Base-by-base conservation (phyloP, 352 stramenopile species). In the Pythium folliculosum region DNA sequence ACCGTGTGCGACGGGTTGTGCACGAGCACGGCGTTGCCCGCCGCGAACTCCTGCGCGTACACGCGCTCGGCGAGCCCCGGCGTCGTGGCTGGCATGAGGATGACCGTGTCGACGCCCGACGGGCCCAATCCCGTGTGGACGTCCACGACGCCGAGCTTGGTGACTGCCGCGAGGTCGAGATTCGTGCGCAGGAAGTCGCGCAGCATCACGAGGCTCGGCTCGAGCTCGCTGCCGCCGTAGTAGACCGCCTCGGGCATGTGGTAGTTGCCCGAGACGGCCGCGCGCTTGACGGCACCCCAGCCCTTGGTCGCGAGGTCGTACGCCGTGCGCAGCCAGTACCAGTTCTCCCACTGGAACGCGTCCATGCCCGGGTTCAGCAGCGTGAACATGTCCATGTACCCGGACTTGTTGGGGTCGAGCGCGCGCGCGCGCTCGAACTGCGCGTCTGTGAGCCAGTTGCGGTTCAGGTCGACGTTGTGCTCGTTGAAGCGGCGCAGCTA, bases 81-180 rank as follows among this genome's bases (percentile, higher is more conserved):
- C 1, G 37, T 67, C 13, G 76, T 75, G 17, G 45, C 23, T 13
- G 63, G 38, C 63, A 63, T 63, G 21, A 89, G 52, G 53, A 91
- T 75, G 5, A 91, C 65, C 40, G 81, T 91, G 44, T 74, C 67
- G 13, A 69, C 44, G n/a, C 83, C 87, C 27, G 79, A 60, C 13
- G 75, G 60, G 3, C 94, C 95, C 32, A 98, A 76, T 1, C 95
- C 95, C 0, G 95, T 98, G 73, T 98, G 95, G 12, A 98, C 90
- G 71, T 98, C 94, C 59, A 98, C 47, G 8, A 97, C 90, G 5
- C 66, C 81, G 56, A 92, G 72, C 30, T 76, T 78, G 7, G 48
- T 71, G 1, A 88, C 35, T 1, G 25, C 16, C 1, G 67, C 67
- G 9, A 90, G 77, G 38, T 86, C 47, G 12, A 94, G 52, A 43